phyloP scores from a whole-genome alignment of 495 filamentous ascomycete genomes.

The Penicillium lividum region DNA sequence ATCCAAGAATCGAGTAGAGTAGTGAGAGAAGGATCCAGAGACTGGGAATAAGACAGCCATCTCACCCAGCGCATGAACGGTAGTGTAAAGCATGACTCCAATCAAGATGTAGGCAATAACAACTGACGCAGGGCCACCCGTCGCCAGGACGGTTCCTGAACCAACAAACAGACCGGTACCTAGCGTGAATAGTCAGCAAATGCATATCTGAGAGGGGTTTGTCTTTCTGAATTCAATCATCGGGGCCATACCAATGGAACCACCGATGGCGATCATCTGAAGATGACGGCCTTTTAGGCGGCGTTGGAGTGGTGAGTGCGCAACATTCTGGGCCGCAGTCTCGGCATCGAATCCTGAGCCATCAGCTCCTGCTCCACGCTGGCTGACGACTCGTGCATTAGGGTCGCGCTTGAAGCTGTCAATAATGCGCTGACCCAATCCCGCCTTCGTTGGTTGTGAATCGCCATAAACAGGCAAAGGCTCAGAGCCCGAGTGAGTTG shows the following conservation, averaged over 20 bases:
- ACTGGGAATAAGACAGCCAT: conserved; percentile 90
- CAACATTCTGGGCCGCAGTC: conserved; percentile 70
- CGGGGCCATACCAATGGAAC: conserved; percentile 71
- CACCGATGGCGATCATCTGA: conserved; percentile 97
- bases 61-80: conserved; percentile 88
- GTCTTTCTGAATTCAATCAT: conserved; percentile 4
- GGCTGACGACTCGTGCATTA: conserved; percentile 59
- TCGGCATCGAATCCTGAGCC: conserved; percentile 73
- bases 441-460: conserved; percentile 28
- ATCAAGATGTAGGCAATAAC: conserved; percentile 81
- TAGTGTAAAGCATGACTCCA: conserved; percentile 88
- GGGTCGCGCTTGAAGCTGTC: conserved; percentile 86
- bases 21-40: conserved; percentile 89
- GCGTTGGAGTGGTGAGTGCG: conserved; percentile 72
- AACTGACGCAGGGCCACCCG: conserved; percentile 82
- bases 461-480: conserved; percentile 43
- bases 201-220: neutral
- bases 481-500: conserved; percentile 27
- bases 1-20: conserved; percentile 89
- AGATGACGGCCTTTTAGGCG: conserved; percentile 81
- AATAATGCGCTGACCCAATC: conserved; percentile 52
- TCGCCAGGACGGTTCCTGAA: conserved; percentile 73
- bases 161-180: conserved; percentile 91
- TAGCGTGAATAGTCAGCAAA: conserved; percentile 25
- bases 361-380: conserved; percentile 53